Evolutionary conservation across 2,329 filamentous ascomycete species (phyloP).

Genomic region (Claviceps spartinae): DNA sequence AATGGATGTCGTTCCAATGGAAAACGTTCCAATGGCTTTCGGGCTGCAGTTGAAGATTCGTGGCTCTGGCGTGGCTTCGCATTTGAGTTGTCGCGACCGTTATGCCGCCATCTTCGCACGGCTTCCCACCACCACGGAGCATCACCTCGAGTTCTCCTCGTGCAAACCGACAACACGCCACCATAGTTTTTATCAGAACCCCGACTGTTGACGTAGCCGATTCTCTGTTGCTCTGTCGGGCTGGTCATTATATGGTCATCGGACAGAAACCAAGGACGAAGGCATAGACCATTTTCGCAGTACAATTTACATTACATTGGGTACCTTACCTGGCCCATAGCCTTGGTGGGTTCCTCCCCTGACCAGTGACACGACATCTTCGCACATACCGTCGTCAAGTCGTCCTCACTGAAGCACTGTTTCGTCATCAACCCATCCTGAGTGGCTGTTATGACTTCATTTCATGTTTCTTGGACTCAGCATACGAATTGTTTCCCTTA

Average conservation of each 20-base stretch:
- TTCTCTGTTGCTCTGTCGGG: background rate
- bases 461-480: conserved; percentile 18
- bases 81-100: background rate
- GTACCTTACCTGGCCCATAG: too few species aligned
- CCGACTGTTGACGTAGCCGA: conserved; percentile 19
- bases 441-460: background rate
- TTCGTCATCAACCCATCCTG: background rate
- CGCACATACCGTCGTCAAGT: too few species aligned
- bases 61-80: background rate
- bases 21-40: background rate
- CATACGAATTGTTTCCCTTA: conserved; percentile 23
- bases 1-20: background rate
- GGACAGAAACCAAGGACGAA: too few species aligned
- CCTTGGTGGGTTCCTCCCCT: too few species aligned
- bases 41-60: background rate
- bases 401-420: background rate
- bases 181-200: too few species aligned
- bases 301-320: too few species aligned
- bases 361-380: too few species aligned
- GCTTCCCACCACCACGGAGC: background rate
- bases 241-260: too few species aligned
- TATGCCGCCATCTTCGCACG: background rate
- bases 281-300: too few species aligned
- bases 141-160: conserved; percentile 5
- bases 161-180: too few species aligned